Conservation (phyloP, 768 basidiomycete species). For the Strobilomyces confusus region DNA sequence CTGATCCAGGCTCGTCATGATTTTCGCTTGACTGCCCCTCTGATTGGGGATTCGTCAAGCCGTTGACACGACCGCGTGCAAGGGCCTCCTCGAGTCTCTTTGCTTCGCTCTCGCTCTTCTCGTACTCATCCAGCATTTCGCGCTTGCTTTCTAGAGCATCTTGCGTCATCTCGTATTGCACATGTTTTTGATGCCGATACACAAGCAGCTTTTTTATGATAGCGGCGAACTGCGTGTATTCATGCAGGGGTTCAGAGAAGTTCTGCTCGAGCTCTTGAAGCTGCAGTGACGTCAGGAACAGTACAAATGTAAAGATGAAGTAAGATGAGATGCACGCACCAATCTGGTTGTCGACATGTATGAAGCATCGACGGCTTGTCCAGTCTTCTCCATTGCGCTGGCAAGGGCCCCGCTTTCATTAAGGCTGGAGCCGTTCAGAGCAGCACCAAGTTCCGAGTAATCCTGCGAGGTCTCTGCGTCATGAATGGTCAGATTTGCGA, state of each 20-base stretch:
- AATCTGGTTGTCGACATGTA: slow-evolving; percentile 90
- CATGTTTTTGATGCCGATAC: slow-evolving; percentile 97
- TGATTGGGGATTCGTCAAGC: slow-evolving; percentile 18
- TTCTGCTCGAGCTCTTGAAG: slow-evolving; percentile 91
- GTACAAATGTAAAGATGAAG: not conserved
- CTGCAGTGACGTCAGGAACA: slow-evolving; percentile 38
- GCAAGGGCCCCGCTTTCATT: slow-evolving; percentile 75
- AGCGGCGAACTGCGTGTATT: slow-evolving; percentile 89
- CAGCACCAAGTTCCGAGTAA: slow-evolving; percentile 86
- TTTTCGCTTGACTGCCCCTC: slow-evolving; percentile 34
- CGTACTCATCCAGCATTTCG: slow-evolving; percentile 82
- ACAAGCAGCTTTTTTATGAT: slow-evolving; percentile 94
- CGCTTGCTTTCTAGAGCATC: slow-evolving; percentile 82
- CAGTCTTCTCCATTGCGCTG: slow-evolving; percentile 91
- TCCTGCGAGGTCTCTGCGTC: slow-evolving; percentile 74
- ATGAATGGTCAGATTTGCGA: slow-evolving; percentile 2
- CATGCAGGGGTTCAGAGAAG: slow-evolving; percentile 94
- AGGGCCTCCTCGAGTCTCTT: slow-evolving; percentile 86
- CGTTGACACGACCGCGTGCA: slow-evolving; percentile 47
- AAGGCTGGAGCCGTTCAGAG: slow-evolving; percentile 88
- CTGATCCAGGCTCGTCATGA: slow-evolving; percentile 41
- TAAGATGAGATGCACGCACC: slow-evolving; percentile 41
- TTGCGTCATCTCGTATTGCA: slow-evolving; percentile 96
- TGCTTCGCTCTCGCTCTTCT: slow-evolving; percentile 91
- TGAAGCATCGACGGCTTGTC: slow-evolving; percentile 92